These are phyloP conservation scores for Geotrichum restrictum DNA, from an alignment of 1,139 yeast genomes.

Conservation along the genomic window DNA sequence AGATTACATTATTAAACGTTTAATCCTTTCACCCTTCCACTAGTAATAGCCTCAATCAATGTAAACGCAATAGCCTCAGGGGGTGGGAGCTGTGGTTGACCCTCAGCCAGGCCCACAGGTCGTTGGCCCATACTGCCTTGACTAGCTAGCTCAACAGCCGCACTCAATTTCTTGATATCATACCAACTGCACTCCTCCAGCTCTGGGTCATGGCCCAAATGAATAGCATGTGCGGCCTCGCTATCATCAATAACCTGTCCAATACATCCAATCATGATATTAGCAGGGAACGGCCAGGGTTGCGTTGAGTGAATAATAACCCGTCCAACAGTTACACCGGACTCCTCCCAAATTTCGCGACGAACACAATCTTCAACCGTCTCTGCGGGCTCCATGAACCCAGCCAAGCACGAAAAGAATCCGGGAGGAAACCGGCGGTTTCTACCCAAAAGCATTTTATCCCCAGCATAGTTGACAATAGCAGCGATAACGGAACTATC, in stretches of 20 bases:
- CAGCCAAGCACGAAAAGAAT: slow-evolving; percentile 80
- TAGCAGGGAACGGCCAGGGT: slow-evolving; percentile 97
- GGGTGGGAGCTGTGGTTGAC: slow-evolving; percentile 45
- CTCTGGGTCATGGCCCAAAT: slow-evolving; percentile 80
- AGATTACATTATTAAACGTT: neutral
- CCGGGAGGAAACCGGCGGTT: slow-evolving; percentile 53
- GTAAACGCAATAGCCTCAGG: slow-evolving; percentile 49
- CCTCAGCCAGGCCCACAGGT: slow-evolving; percentile 30
- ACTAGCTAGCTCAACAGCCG: slow-evolving; percentile 13
- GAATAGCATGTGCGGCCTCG: slow-evolving; percentile 47
- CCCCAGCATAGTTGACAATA: slow-evolving; percentile 56
- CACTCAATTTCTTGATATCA: slow-evolving; percentile 49
- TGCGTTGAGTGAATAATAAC: slow-evolving; percentile 67
- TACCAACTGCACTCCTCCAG: slow-evolving; percentile 84
- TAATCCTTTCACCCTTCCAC: slow-evolving; percentile 20
- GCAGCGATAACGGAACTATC: slow-evolving; percentile 86
- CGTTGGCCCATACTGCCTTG: slow-evolving; percentile 21
- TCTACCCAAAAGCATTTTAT: slow-evolving; percentile 68
- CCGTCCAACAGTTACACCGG: slow-evolving; percentile 67
- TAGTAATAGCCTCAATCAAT: slow-evolving; percentile 40
- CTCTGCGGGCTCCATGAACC: slow-evolving; percentile 94
- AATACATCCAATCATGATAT: slow-evolving; percentile 87
- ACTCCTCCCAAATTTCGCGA: slow-evolving; percentile 92
- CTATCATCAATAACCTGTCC: slow-evolving; percentile 63
- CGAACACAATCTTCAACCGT: slow-evolving; percentile 83